Evolutionary conservation across 75 land plant species (phyloP).

Genomic region (Pinus albicaulis): DNA sequence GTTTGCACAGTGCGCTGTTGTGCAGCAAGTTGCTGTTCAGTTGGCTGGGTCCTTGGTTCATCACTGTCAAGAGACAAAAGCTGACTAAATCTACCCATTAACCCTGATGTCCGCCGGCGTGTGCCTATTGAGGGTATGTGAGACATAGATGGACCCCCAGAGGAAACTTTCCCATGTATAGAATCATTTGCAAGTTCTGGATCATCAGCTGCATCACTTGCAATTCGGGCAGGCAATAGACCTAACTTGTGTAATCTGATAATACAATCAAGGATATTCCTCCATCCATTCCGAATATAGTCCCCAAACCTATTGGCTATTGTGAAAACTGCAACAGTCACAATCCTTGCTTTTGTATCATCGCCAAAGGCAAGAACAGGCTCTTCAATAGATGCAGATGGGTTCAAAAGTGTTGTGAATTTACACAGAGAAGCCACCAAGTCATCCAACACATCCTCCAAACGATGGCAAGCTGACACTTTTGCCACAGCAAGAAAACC

Average conservation of each 20-base stretch:
- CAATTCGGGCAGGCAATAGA: constrained; percentile 66
- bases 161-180: constrained; percentile 30
- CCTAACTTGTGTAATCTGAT: constrained; percentile 85
- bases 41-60: constrained; percentile 46
- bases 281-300: constrained; percentile 86
- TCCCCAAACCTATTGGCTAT: constrained; percentile 82
- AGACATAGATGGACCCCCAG: constrained; percentile 31
- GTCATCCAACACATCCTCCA: constrained; percentile 89
- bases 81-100: constrained; percentile 80
- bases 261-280: constrained; percentile 86
- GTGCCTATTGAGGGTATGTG: constrained; percentile 22
- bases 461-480: constrained; percentile 67
- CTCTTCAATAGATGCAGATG: constrained; percentile 81
- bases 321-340: constrained; percentile 84
- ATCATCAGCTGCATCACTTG: constrained; percentile 42
- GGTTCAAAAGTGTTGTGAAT: constrained; percentile 85
- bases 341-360: constrained; percentile 85
- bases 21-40: constrained; percentile 60
- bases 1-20: constrained; percentile 75
- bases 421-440: constrained; percentile 88
- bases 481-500: constrained; percentile 74
- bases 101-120: constrained; percentile 36
- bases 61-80: constrained; percentile 66
- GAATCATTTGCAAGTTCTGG: constrained; percentile 13
- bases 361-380: constrained; percentile 74